These are phyloP conservation scores for Botryotinia convoluta DNA, from an alignment of 2,329 filamentous ascomycete species.

Conservation along the genomic window DNA sequence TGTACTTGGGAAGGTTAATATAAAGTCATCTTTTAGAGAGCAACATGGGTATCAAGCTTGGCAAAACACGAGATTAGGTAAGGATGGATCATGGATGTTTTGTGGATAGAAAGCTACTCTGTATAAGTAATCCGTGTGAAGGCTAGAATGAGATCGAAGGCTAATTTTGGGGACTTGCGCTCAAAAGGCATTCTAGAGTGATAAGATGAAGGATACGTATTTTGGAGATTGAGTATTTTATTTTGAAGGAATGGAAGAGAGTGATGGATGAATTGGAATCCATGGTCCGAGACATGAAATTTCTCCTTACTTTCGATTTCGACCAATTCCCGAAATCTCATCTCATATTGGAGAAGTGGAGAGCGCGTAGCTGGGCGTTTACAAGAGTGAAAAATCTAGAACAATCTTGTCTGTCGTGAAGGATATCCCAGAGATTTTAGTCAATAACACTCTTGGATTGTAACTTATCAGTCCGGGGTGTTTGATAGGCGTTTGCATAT, in stretches of 20 bases:
- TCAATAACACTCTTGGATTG: not conserved
- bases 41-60: not conserved
- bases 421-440: not conserved
- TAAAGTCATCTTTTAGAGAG: not conserved
- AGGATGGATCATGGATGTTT: not conserved
- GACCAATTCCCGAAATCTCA: not conserved
- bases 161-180: not conserved
- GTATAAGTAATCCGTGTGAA: not conserved
- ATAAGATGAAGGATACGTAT: not conserved
- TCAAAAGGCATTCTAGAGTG: not conserved
- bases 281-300: not conserved
- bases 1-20: not conserved
- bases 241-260: not conserved
- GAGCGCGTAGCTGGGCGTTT: conserved; percentile 14
- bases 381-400: conserved; percentile 5
- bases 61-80: conserved; percentile 8
- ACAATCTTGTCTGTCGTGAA: not conserved
- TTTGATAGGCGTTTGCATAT: not conserved
- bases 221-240: not conserved
- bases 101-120: not conserved
- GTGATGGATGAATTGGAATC: not conserved
- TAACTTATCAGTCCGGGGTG: not conserved
- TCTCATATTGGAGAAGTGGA: conserved; percentile 1
- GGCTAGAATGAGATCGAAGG: not conserved
- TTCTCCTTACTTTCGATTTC: not conserved